Conservation (phyloP, 768 basidiomycete genomes). For the Trametes cubensis region DNA sequence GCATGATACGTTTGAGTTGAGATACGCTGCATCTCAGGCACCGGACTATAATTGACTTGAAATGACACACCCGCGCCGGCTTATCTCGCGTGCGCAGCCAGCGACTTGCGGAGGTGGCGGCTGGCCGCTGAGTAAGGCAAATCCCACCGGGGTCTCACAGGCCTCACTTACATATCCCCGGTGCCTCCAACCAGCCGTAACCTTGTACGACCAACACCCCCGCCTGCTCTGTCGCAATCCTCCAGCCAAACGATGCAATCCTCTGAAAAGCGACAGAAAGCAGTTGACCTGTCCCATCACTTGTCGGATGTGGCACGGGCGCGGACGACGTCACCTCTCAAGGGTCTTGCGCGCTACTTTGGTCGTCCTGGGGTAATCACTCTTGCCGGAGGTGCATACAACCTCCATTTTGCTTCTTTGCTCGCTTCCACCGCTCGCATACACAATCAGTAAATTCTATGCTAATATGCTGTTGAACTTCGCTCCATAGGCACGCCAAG, state of each 20-base stretch:
- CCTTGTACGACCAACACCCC: conserved; percentile 2
- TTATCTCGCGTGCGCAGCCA: conserved; percentile 4
- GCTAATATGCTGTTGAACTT: background rate
- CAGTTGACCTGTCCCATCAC: conserved; percentile 74
- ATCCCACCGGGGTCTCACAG: conserved; percentile 8
- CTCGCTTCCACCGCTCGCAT: conserved; percentile 1
- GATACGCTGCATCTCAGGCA: too few species aligned
- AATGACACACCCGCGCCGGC: background rate
- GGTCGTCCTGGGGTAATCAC: conserved; percentile 54
- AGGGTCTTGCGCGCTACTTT: conserved; percentile 64
- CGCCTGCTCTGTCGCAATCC: conserved; percentile 13
- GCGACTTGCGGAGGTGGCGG: background rate
- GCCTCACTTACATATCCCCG: background rate
- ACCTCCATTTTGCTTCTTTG: background rate
- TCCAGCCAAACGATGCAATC: conserved; percentile 13
- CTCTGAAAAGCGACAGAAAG: conserved; percentile 43
- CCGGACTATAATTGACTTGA: too few species aligned
- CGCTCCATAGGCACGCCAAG: conserved; percentile 57
- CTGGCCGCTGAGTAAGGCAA: conserved; percentile 2
- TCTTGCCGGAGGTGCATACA: conserved; percentile 68
- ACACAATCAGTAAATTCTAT: background rate
- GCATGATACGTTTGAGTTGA: too few species aligned
- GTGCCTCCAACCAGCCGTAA: background rate
- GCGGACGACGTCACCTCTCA: conserved; percentile 59
- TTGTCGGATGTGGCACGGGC: conserved; percentile 57